Conservation (phyloP, 768 basidiomycete species). For the Gelatoporia subvermispora region DNA sequence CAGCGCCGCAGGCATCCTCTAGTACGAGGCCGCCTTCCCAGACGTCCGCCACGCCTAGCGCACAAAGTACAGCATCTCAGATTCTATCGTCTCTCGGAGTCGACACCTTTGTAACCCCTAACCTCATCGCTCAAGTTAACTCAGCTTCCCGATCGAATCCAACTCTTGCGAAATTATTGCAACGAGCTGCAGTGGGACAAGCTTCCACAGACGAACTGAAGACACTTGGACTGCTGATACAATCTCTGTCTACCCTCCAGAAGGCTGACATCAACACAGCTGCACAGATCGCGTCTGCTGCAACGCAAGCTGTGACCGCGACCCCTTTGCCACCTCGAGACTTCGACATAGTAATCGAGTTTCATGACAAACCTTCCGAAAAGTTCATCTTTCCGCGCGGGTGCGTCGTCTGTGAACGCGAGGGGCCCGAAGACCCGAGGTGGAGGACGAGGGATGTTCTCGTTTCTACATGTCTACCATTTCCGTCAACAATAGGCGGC, state of each 20-base stretch:
- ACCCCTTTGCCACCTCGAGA: conserved; percentile 2
- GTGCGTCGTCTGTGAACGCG: conserved; percentile 44
- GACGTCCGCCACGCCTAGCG: neutral
- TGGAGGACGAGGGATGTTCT: conserved; percentile 7
- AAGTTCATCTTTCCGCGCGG: conserved; percentile 69
- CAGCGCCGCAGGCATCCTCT: too few species aligned
- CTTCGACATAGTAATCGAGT: conserved; percentile 74
- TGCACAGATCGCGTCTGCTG: neutral
- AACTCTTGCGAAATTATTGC: conserved; percentile 60
- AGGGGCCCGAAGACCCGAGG: conserved; percentile 8
- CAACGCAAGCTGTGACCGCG: neutral
- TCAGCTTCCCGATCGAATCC: conserved; percentile 62
- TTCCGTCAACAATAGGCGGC: conserved; percentile 22
- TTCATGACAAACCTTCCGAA: conserved; percentile 55
- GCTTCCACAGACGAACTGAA: conserved; percentile 64
- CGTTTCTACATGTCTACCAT: conserved; percentile 37
- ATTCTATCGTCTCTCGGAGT: too few species aligned
- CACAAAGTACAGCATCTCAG: too few species aligned
- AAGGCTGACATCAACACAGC: neutral
- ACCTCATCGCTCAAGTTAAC: conserved; percentile 60
- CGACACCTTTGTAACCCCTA: conserved; percentile 47
- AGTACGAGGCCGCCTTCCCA: too few species aligned
- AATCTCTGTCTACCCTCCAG: conserved; percentile 45
- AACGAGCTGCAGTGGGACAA: conserved; percentile 55
- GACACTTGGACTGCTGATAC: conserved; percentile 68